Evolutionary conservation across 2,329 filamentous ascomycete species (phyloP).

Genomic region (Iodosphaeria phyllophila): DNA sequence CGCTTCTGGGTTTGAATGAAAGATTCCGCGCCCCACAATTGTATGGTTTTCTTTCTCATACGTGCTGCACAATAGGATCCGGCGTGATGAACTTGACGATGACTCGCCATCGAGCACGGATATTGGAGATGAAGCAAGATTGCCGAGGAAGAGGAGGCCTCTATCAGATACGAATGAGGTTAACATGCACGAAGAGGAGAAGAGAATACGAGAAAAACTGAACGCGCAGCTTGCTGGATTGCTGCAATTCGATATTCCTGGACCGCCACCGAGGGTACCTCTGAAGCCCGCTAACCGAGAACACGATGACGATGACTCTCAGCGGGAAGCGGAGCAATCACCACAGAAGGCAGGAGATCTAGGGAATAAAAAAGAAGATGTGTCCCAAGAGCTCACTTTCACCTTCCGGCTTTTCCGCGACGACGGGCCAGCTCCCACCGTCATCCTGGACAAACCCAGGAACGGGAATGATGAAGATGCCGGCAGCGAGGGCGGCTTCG

Average conservation of each 20-base stretch:
- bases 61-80: constrained; percentile 1
- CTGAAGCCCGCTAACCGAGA: constrained; percentile 2
- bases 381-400: constrained; percentile 23
- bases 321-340: no score
- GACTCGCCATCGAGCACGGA: no score
- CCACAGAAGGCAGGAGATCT: constrained; percentile 3
- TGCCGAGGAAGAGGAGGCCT: constrained; percentile 10
- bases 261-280: constrained; percentile 2
- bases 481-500: constrained; percentile 20
- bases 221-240: constrained; percentile 28
- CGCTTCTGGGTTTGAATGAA: no score
- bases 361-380: constrained; percentile 5
- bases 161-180: constrained; percentile 7
- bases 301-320: constrained; percentile 4
- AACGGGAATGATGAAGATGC: constrained; percentile 18
- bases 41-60: constrained; percentile 1
- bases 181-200: constrained; percentile 11
- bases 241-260: constrained; percentile 19
- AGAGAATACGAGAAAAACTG: constrained; percentile 22
- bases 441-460: constrained; percentile 29
- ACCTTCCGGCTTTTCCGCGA: constrained; percentile 39
- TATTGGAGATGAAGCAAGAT: no score
- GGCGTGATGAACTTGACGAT: constrained; percentile 3
- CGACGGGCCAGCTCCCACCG: constrained; percentile 23
- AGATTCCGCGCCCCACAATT: no score